Base-by-base conservation (phyloP, 805 yeast genomes). In the Saturnispora gosingensis region DNA sequence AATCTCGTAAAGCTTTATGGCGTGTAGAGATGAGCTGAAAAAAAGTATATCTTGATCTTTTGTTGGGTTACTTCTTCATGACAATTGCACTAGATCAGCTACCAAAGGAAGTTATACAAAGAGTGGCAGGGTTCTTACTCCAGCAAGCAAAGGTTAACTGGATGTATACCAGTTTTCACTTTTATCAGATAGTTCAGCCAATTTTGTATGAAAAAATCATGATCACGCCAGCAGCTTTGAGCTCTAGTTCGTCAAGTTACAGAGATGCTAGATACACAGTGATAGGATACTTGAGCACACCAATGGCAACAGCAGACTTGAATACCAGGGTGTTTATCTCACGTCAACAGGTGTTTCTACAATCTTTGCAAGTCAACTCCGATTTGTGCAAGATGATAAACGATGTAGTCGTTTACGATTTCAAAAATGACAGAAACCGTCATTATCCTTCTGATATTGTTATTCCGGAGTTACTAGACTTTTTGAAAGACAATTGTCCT, bases 321-420 rank as follows among this genome's bases (percentile, higher is more conserved):
- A 71, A 74, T 48, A 70, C 66, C 30, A 56, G 70, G 44, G 60
- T 73, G 18, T 60, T 69, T 10, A 56, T 63, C 27, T 61, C 70
- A 22, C 69, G 76, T 54, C 66, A 80, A 45, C 68, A 67, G 38
- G 63, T 73, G 3, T 60, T 81, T 40, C 45, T 69, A 11, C 69
- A 70, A 20, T 64, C 74, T 1, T 56, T 76, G 25, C 51, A 47
- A 4, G 54, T 69, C 44, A 72, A 75, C 50, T 54, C 68, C 2
- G 61, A 63, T 4, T 61, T 76, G 20, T 64, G 67, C 20, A 15
- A 50, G 4, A 58, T 60, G 39, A 62, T 78, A 2, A 61, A 68
- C 40, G 63, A 68, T 28, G 57, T 78, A 2, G 59, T 59, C 0
- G 62, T 77, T 0, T 64, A 65, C 20, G 69, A 61, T 1, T 58